These are phyloP conservation scores for Anthracocystis panici-leucophaei DNA, from an alignment of 1,284 basidiomycete species.

Conservation along the genomic window DNA sequence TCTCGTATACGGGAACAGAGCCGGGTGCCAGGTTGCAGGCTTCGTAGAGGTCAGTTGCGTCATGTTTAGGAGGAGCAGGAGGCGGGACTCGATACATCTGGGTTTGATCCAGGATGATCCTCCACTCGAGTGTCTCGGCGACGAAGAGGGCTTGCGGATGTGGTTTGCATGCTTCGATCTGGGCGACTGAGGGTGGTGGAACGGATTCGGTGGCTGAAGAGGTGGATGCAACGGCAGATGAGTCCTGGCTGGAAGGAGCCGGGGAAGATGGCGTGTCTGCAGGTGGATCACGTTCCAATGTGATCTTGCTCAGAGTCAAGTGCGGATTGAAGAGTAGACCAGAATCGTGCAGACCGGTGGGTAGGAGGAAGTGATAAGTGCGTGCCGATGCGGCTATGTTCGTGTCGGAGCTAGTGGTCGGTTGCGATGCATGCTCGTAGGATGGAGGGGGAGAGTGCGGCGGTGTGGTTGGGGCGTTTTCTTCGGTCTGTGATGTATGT, in stretches of 20 bases:
- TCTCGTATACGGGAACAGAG: constrained; percentile 40
- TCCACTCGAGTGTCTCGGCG: constrained; percentile 55
- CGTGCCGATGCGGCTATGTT: not conserved
- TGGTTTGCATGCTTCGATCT: constrained; percentile 40
- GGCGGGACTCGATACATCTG: constrained; percentile 13
- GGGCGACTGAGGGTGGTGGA: constrained; percentile 10
- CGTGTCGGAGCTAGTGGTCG: not conserved
- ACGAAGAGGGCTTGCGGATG: constrained; percentile 49
- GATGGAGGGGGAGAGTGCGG: constrained; percentile 21
- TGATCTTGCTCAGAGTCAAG: constrained; percentile 20
- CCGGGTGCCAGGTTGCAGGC: constrained; percentile 26
- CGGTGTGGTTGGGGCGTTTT: constrained; percentile 4
- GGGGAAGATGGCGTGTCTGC: constrained; percentile 1
- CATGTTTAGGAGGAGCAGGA: not conserved
- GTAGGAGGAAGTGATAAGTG: constrained; percentile 25
- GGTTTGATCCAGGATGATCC: constrained; percentile 32
- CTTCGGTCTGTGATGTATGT: not conserved
- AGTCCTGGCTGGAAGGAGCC: not conserved
- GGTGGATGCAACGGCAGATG: not conserved
- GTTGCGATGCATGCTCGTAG: constrained; percentile 5
- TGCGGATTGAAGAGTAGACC: constrained; percentile 47
- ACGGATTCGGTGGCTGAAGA: constrained; percentile 1
- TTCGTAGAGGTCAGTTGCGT: constrained; percentile 32
- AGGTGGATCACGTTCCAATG: constrained; percentile 6
- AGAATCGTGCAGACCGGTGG: constrained; percentile 39